Evolutionary conservation across 1,284 basidiomycete species (phyloP).

Genomic region (Wallemia mellicola): DNA sequence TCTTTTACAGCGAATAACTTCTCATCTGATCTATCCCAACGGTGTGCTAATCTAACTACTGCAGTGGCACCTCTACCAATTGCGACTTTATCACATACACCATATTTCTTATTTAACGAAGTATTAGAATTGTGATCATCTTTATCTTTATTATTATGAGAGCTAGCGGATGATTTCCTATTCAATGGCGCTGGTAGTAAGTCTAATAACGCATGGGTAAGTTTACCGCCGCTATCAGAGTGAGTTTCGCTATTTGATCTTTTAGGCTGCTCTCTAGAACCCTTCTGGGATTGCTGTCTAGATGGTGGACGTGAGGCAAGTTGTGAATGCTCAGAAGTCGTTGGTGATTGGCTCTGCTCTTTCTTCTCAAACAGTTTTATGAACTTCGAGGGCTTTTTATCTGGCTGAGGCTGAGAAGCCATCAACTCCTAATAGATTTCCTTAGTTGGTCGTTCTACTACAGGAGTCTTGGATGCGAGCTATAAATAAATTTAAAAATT

Average conservation of each 20-base stretch:
- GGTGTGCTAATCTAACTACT: slow-evolving; percentile 83
- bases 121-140: background rate
- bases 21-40: slow-evolving; percentile 89
- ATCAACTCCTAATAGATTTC: background rate
- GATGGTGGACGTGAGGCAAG: background rate
- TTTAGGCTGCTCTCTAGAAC: background rate
- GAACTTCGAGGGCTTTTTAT: background rate
- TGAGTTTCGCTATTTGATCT: background rate
- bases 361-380: background rate
- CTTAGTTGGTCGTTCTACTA: background rate
- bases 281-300: background rate
- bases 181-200: background rate
- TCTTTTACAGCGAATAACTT: slow-evolving; percentile 99
- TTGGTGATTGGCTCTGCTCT: background rate
- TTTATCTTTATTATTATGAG: background rate
- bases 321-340: background rate
- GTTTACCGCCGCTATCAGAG: background rate
- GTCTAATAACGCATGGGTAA: background rate
- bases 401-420: background rate
- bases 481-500: background rate
- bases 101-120: slow-evolving; percentile 54
- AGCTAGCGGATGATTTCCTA: background rate
- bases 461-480: too few relatives aligned
- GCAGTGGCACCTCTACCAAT: slow-evolving; percentile 95
- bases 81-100: slow-evolving; percentile 81